phyloP scores from a whole-genome alignment of 306 rosid species.

The Malus asiatica region DNA sequence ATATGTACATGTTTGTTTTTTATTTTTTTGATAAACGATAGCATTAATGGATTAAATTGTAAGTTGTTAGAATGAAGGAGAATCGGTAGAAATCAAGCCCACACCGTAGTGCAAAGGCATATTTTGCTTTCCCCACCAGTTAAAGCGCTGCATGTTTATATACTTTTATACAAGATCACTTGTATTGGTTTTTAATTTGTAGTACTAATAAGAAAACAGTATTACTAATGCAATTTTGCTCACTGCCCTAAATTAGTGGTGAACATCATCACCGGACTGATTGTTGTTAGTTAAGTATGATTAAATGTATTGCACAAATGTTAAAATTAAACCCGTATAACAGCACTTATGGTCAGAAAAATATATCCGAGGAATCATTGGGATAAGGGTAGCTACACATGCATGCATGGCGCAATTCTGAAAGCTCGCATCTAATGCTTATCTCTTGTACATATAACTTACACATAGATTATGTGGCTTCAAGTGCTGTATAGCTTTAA shows the following conservation, averaged over 20 bases:
- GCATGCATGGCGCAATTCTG: not conserved
- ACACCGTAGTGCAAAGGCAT: too few relatives aligned
- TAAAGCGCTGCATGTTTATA: too few relatives aligned
- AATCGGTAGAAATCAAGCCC: too few relatives aligned
- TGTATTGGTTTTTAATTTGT: not conserved
- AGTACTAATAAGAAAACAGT: too few relatives aligned
- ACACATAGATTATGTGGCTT: not conserved
- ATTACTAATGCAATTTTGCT: not conserved
- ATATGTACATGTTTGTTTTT: too few relatives aligned
- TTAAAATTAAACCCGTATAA: not conserved
- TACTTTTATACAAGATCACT: not conserved
- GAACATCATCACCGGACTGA: too few relatives aligned
- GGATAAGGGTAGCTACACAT: not conserved
- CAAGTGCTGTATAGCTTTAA: constrained; percentile 2
- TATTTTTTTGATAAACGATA: too few relatives aligned
- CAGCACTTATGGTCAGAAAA: too few relatives aligned
- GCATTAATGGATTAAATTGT: too few relatives aligned
- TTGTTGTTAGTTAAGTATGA: not conserved
- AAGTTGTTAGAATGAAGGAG: too few relatives aligned
- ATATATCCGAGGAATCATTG: not conserved
- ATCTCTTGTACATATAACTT: not conserved
- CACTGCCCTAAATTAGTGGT: not conserved
- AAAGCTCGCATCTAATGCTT: not conserved
- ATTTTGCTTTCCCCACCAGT: too few relatives aligned
- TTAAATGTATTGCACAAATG: not conserved